These are phyloP conservation scores for Lachnellula occidentalis DNA, from an alignment of 2,329 filamentous ascomycete genomes.

Conservation along the genomic window DNA sequence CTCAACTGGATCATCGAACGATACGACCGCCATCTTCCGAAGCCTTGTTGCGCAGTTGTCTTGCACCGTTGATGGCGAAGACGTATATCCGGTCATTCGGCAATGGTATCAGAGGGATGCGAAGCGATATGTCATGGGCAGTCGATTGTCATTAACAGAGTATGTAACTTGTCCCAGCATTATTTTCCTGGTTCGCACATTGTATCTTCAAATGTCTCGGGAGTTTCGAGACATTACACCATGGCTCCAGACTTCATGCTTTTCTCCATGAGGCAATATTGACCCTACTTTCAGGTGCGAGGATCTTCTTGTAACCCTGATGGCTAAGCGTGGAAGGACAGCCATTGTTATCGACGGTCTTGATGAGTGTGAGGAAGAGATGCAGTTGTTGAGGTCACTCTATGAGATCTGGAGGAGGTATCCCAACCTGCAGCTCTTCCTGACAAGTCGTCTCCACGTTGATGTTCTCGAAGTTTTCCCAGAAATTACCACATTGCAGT, in stretches of 20 bases:
- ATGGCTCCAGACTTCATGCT: too few species aligned
- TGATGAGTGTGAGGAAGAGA: constrained; percentile 5
- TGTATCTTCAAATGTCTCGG: too few species aligned
- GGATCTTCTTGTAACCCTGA: constrained; percentile 1
- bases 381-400: constrained; percentile 5
- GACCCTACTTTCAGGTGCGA: not conserved
- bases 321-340: too few species aligned
- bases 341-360: too few species aligned
- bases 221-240: too few species aligned
- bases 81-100: constrained; percentile 3
- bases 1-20: too few species aligned
- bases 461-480: constrained; percentile 1
- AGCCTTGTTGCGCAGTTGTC: not conserved
- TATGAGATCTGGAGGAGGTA: constrained; percentile 4
- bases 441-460: constrained; percentile 8
- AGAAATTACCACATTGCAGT: not conserved
- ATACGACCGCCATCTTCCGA: not conserved
- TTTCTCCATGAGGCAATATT: too few species aligned
- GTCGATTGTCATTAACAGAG: constrained; percentile 1
- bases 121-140: constrained; percentile 5
- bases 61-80: constrained; percentile 2
- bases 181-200: too few species aligned
- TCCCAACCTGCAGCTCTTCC: constrained; percentile 1
- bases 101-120: constrained; percentile 8
- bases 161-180: too few species aligned